A percentile compares a stretch with the other conserved stretches of the same genome.
phyloP scores from a whole-genome alignment of 1,284 basidiomycete genomes.

The Ceraceosorus bombacis region DNA sequence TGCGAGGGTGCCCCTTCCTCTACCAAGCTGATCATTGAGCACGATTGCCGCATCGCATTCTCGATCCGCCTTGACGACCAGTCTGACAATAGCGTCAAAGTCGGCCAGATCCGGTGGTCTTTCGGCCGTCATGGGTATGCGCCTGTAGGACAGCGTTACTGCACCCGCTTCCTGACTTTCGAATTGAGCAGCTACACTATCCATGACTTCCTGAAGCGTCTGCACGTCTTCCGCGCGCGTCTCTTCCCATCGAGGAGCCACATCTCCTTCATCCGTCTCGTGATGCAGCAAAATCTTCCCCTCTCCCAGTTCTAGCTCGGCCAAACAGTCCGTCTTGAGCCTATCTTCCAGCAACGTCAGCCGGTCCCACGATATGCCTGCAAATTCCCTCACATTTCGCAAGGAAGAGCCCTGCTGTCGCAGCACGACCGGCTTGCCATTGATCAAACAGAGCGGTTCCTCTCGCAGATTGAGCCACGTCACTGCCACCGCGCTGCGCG shows the following conservation, averaged over 20 bases:
- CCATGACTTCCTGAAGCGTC: conserved; percentile 84
- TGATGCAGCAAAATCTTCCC: conserved; percentile 82
- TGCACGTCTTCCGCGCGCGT: conserved; percentile 68
- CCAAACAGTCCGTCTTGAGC: conserved; percentile 76
- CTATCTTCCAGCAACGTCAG: conserved; percentile 63
- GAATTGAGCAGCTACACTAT: conserved; percentile 13
- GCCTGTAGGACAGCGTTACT: conserved; percentile 66
- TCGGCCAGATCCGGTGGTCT: conserved; percentile 46
- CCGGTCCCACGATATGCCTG: conserved; percentile 42
- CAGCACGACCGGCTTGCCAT: conserved; percentile 59
- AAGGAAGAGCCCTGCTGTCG: conserved; percentile 46
- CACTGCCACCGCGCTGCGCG: conserved; percentile 49
- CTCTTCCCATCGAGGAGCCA: conserved; percentile 93
- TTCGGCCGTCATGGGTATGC: conserved; percentile 79
- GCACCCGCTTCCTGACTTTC: conserved; percentile 3
- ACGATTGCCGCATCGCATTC: conserved; percentile 69
- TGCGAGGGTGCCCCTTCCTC: conserved; percentile 84
- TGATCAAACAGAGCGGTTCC: conserved; percentile 90
- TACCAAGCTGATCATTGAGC: conserved; percentile 90
- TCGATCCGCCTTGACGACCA: conserved; percentile 68
- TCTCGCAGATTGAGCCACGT: conserved; percentile 83
- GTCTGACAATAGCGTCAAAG: conserved; percentile 60
- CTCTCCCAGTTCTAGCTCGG: conserved; percentile 73
- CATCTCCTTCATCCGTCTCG: conserved; percentile 76
- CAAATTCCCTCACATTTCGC: conserved; percentile 43